These are phyloP conservation scores for Eremothecium coryli DNA, from an alignment of 1,139 yeast species.

Conservation along the genomic window DNA sequence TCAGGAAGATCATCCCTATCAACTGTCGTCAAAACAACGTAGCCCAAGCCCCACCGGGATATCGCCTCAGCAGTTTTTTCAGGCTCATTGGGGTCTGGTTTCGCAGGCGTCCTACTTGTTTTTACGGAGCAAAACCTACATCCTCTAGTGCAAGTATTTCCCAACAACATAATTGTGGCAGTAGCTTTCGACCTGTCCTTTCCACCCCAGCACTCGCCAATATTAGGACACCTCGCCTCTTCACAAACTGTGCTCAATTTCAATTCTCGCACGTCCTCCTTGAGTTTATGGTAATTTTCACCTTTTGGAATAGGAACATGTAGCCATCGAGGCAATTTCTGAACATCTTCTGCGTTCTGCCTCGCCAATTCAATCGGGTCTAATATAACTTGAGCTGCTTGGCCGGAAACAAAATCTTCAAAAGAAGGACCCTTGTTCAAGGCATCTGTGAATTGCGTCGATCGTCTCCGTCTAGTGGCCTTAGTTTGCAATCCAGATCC, in stretches of 20 bases:
- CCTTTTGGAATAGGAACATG: constrained; percentile 96
- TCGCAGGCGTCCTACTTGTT: constrained; percentile 76
- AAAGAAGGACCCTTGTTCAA: constrained; percentile 85
- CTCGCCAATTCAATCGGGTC: constrained; percentile 73
- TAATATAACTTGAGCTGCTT: constrained; percentile 53
- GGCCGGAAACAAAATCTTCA: constrained; percentile 79
- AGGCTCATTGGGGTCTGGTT: constrained; percentile 94
- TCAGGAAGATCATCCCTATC: constrained; percentile 92
- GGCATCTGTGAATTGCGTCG: constrained; percentile 59
- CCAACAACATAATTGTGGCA: constrained; percentile 96
- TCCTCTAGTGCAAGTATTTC: constrained; percentile 98
- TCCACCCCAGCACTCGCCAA: constrained; percentile 99
- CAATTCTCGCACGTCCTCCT: constrained; percentile 78
- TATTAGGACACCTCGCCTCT: constrained; percentile 97
- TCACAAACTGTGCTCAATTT: constrained; percentile 94
- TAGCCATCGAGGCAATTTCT: constrained; percentile 75
- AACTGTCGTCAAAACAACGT: constrained; percentile 93
- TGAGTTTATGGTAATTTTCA: constrained; percentile 64
- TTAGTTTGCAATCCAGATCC: too few relatives aligned
- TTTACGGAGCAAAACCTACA: constrained; percentile 97
- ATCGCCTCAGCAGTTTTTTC: constrained; percentile 97
- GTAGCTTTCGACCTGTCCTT: constrained; percentile 89
- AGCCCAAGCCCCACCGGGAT: constrained; percentile 96
- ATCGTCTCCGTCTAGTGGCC: constrained; percentile 35
- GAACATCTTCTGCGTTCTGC: constrained; percentile 29